Conservation (phyloP, 2,329 filamentous ascomycete species). For the Claviceps fusiformis region DNA sequence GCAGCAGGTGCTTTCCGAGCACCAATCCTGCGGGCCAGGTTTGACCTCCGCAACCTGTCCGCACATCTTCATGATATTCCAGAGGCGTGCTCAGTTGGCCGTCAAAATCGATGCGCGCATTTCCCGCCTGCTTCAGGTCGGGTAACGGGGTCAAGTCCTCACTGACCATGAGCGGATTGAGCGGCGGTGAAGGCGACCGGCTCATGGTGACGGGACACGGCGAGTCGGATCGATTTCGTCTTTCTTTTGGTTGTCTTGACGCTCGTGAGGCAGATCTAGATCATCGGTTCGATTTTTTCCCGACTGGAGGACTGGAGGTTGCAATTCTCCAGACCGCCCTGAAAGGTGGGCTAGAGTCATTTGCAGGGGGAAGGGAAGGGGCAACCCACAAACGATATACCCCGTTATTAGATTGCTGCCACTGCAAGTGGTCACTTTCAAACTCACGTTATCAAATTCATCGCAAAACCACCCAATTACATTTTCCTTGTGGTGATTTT, state of each 20-base stretch:
- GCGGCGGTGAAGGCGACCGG: constrained; percentile 31
- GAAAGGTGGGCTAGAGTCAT: background rate
- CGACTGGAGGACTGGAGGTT: background rate
- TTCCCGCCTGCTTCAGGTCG: constrained; percentile 40
- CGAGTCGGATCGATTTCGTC: background rate
- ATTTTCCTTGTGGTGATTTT: background rate
- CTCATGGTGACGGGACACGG: constrained; percentile 8
- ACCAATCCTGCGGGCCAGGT: constrained; percentile 92
- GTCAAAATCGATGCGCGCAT: constrained; percentile 49
- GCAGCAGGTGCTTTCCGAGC: constrained; percentile 72
- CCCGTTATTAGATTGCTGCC: background rate
- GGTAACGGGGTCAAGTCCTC: constrained; percentile 47
- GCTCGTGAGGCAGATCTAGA: too few relatives aligned
- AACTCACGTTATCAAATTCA: too few relatives aligned
- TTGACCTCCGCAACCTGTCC: constrained; percentile 80
- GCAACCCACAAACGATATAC: background rate
- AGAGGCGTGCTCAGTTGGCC: constrained; percentile 59
- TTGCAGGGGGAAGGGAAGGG: background rate
- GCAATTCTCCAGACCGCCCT: background rate
- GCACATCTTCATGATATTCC: constrained; percentile 71
- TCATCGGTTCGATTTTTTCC: background rate
- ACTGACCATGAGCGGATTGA: constrained; percentile 37
- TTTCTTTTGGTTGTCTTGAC: background rate
- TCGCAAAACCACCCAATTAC: background rate
- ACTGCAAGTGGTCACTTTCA: background rate